These are phyloP conservation scores for Chrysoporthe deuterocubensis DNA, from an alignment of 2,329 filamentous ascomycete genomes.

Conservation along the genomic window DNA sequence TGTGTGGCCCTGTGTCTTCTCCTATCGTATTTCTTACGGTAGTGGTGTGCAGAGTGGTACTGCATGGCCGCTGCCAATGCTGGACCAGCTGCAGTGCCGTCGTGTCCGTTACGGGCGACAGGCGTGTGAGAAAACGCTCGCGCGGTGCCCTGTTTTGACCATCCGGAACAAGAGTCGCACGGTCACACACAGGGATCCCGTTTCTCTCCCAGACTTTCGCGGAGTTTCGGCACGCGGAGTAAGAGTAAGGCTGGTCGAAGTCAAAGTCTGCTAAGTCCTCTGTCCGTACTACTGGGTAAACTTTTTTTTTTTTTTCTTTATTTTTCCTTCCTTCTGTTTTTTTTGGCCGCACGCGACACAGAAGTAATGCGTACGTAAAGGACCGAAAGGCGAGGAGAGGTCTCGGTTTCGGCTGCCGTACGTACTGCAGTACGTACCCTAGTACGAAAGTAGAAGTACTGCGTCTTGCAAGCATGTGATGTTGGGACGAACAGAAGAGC, in stretches of 20 bases:
- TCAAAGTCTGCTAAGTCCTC: background rate
- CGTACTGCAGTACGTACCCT: no score
- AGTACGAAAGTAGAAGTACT: background rate
- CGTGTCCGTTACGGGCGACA: background rate
- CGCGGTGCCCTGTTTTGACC: background rate
- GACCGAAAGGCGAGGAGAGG: background rate
- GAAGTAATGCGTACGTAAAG: slow-evolving; percentile 7
- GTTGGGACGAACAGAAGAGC: background rate
- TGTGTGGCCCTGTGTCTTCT: no score
- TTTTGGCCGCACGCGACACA: background rate
- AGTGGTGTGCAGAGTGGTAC: background rate
- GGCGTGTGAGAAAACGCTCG: background rate
- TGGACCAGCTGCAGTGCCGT: background rate
- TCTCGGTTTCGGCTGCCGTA: no score
- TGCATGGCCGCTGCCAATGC: background rate
- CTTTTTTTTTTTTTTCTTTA: background rate
- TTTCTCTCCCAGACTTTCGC: background rate
- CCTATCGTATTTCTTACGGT: no score
- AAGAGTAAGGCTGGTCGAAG: background rate
- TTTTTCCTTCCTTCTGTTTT: background rate
- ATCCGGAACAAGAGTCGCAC: background rate
- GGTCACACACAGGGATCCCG: background rate
- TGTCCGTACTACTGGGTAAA: background rate
- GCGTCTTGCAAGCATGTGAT: background rate
- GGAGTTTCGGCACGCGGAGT: background rate